Evolutionary conservation across 1,139 yeast genomes (phyloP), one percentile per base, ranked within the genome.

Genomic region (Tardiomyces digboiensis): DNA sequence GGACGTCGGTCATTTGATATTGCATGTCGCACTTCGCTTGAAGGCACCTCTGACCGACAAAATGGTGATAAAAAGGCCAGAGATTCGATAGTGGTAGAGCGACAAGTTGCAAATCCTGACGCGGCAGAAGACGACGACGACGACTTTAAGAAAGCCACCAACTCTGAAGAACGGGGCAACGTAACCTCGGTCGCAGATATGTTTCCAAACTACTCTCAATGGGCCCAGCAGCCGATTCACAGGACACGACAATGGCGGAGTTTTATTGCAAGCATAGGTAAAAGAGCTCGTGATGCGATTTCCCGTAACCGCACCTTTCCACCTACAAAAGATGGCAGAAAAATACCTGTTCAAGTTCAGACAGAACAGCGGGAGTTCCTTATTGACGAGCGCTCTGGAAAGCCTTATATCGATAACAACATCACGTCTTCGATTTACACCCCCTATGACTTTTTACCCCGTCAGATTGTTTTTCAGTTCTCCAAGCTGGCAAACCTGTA

Each of bases 341-440:
- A 71, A 29, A 74, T 89, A n/a, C 96, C 96, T 0, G 59, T 89
- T 13, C 56, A 55, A 37, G 47, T 61, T 16, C 45, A 43, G 13
- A 54, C 57, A 2, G 41, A 42, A 14, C 61, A 59, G 40, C 56
- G 60, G 21, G 50, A 52, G 19, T 42, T 22, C n/a, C 54, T 60
- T 21, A 59, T 82, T 1, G 96, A 88, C 59, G 89, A 82, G 55
- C 67, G 95, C 49, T 74, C 75, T 3, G 66, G 71, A n/a, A 71
- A 63, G 42, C 80, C 88, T 0, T 91, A 83, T 58, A 58, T 74
- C 46, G 64, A 73, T 49, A 91, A 91, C 63, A 56, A 71, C 29
- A 82, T 91, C 49, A 85, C 94, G 1, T 88, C 97, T 1, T 84
- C 97, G 2, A 80, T 89, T 55, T 91, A 93, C 64, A 82, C 91